phyloP scores from a whole-genome alignment of 495 filamentous ascomycete species.

The Cercophora scortea region DNA sequence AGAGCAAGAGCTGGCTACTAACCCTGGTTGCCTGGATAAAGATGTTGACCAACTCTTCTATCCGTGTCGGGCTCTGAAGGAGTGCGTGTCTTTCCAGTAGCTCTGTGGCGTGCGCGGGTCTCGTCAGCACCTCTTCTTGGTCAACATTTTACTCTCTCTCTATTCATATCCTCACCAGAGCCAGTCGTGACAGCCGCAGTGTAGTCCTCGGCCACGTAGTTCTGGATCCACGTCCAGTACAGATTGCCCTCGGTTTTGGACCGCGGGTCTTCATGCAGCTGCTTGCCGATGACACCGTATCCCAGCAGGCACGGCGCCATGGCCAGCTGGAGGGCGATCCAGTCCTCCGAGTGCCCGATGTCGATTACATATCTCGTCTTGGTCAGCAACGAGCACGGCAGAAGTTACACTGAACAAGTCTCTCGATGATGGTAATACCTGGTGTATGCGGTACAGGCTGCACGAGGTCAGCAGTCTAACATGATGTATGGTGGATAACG shows the following conservation, averaged over 20 bases:
- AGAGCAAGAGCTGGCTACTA: constrained; percentile 8
- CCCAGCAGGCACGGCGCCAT: constrained; percentile 82
- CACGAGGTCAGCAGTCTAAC: not conserved
- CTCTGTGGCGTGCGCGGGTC: constrained; percentile 40
- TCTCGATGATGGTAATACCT: constrained; percentile 18
- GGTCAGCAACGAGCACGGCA: not conserved
- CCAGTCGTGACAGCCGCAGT: constrained; percentile 57
- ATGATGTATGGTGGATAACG: not conserved
- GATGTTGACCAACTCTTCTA: constrained; percentile 74
- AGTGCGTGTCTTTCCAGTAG: constrained; percentile 64
- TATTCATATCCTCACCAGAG: constrained; percentile 40
- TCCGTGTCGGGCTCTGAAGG: constrained; percentile 59
- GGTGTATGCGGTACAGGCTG: constrained; percentile 67
- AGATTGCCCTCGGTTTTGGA: constrained; percentile 57
- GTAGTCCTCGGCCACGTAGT: constrained; percentile 76
- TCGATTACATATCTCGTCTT: constrained; percentile 70
- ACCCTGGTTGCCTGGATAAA: constrained; percentile 81
- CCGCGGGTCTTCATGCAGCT: constrained; percentile 49
- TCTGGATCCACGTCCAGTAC: constrained; percentile 90
- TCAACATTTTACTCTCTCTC: no score
- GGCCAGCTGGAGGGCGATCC: constrained; percentile 72
- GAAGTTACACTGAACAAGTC: no score
- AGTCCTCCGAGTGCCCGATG: constrained; percentile 78
- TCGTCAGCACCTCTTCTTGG: constrained; percentile 17
- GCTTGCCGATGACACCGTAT: constrained; percentile 67